Evolutionary conservation across 140 eudicot species (phyloP), one percentile per base, ranked within the genome.

Genomic region (Cichorium intybus): DNA sequence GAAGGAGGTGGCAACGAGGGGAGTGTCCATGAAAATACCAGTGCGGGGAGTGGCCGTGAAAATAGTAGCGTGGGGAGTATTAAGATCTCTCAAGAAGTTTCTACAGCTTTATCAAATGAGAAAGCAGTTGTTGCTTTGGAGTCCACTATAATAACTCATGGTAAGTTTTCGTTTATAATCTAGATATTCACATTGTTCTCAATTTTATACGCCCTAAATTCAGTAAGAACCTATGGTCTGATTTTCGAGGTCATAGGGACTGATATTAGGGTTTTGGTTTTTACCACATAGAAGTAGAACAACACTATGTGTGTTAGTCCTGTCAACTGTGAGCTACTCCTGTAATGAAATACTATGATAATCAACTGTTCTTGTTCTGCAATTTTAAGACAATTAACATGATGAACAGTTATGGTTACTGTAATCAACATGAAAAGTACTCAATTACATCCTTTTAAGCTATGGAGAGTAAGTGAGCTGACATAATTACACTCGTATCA

Each of bases 141-240:
- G 68, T 92, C 99, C 43, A 93, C 99, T 54, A 88, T 93, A 10
- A 93, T 93, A 34, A 85, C 93, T 48, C 99, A 93, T 79, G 99
- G 99, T 91, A 79, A 9, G 70, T 24, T 6, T 12, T 63, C 41
- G 43, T 46, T 41, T 26, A 17, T 27, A 31, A 10, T 12, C 20
- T 43, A 43, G 49, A 43, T 43, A 43, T 43, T 43, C 49, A 43
- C 7, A 43, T 15, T 43, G 5, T 14, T 39, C 24, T 29, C 43
- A 28, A 14, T 27, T 55, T 56, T 27, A 27, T n/a, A 27, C 23
- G 43, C 45, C 41, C 16, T 26, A 29, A 29, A 9, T 27, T 58
- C 47, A 58, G 4, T 58, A 58, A 33, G 8, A 58, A 23, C n/a
- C 64, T 31, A 17, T 31, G 16, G 10, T 18, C 18, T 18, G 6